Base-by-base conservation (phyloP, 1,139 yeast genomes). In the Lodderomyces pseudojiufengensis region DNA sequence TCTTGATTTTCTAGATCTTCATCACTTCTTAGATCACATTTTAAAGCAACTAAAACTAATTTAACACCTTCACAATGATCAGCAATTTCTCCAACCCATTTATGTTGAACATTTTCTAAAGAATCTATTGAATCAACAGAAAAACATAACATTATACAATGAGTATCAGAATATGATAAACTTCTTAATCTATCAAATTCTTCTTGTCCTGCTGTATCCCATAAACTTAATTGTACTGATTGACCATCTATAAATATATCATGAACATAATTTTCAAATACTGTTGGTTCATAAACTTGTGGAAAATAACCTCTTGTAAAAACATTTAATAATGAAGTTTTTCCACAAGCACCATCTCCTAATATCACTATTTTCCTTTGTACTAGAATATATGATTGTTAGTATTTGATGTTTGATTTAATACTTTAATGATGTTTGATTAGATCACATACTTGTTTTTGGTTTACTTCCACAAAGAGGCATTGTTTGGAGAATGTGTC, bases 141-240 rank as follows among this genome's bases (percentile, higher is more conserved):
- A 58, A 92, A 92, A 66, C 98, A 92, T 41, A 92, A 75, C 94
- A 92, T 90, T 50, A 92, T 90, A 50, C 96, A 87, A 61, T 92
- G 97, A 5, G 98, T 92, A 57, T 92, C 98, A 14, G 94, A 81
- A 59, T 92, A 92, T 28, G 95, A 83, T 20, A 44, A 41, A 10
- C 46, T 42, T 37, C 47, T 38, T 27, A 44, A 42, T 37, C 47
- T 37, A 29, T 92, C 98, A 54, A 90, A 92, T 64, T 92, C 98
- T 64, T 92, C 98, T 67, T 92, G 98, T 5, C 98, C 98, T 3
- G 98, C 98, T 5, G 98, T 92, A 57, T 92, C 98, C 98, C 98
- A 92, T 39, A 92, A 70, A 20, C 97, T 87, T 44, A 92, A 67
- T 54, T 90, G 95, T 51, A 92, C 85, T 35, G 94, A 88, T 59